These are phyloP conservation scores for Rhodamnia rubescens DNA, from an alignment of 345 rosid species.

Conservation along the genomic window DNA sequence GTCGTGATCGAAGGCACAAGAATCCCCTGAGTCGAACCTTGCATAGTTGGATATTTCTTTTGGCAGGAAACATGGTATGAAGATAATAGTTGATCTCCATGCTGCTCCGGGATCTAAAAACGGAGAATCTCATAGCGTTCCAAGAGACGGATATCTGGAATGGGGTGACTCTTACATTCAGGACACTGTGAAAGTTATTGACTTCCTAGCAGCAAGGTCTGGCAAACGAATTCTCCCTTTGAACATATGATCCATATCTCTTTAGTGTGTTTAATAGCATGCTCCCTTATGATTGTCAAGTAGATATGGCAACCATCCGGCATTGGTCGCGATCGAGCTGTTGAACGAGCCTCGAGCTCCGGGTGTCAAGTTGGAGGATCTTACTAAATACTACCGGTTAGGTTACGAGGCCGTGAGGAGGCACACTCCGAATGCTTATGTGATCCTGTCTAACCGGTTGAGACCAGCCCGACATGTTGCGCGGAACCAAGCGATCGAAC, in stretches of 20 bases:
- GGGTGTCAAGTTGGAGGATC: slow-evolving; percentile 4
- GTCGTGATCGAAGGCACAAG: not conserved
- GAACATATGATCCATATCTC: not conserved
- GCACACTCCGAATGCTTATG: slow-evolving; percentile 13
- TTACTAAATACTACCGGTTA: slow-evolving; percentile 12
- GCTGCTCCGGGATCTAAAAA: slow-evolving; percentile 17
- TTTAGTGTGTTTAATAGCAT: not conserved
- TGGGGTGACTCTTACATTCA: slow-evolving; percentile 21
- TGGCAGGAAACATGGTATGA: slow-evolving; percentile 10
- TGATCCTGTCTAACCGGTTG: slow-evolving; percentile 20
- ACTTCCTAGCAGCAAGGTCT: slow-evolving; percentile 24
- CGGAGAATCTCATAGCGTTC: slow-evolving; percentile 15
- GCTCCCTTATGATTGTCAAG: not conserved
- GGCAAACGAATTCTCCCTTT: not conserved
- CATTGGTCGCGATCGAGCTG: slow-evolving; percentile 21
- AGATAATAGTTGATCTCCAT: not conserved
- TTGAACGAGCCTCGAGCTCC: slow-evolving; percentile 32
- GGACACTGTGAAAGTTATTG: slow-evolving; percentile 22
- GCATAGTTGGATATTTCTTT: not conserved
- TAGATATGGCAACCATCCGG: not conserved
- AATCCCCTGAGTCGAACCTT: not conserved
- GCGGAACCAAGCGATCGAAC: no score
- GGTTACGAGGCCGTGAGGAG: slow-evolving; percentile 29
- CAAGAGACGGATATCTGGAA: slow-evolving; percentile 31
- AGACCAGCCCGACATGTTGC: no score